Conservation (phyloP, 23 red algal species). For the Cyanidium caldarium region DNA sequence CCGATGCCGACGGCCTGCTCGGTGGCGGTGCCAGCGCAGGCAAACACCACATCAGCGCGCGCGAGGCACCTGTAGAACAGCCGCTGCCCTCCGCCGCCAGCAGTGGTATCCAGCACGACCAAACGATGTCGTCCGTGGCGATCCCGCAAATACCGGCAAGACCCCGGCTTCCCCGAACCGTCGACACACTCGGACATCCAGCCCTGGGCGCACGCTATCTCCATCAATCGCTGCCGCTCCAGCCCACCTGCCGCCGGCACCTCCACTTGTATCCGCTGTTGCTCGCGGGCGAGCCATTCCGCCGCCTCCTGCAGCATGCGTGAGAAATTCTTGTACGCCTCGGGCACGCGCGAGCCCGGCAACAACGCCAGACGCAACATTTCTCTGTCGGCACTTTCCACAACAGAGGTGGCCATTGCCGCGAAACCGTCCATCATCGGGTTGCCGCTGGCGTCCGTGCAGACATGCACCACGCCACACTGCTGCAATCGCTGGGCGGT, state of each 20-base stretch:
- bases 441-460: neutral
- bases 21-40: slow-evolving; percentile 16
- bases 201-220: neutral
- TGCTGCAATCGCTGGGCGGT: neutral
- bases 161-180: too few species aligned
- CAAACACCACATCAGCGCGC: neutral
- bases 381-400: neutral
- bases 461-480: neutral
- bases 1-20: slow-evolving; percentile 16
- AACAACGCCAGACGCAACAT: neutral
- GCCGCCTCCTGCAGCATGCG: neutral
- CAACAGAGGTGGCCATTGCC: too few species aligned
- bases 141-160: too few species aligned
- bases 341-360: slow-evolving; percentile 5
- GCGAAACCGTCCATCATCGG: slow-evolving; percentile 18
- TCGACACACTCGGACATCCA: neutral
- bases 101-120: too few species aligned
- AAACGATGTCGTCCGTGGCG: too few species aligned
- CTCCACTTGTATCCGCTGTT: neutral
- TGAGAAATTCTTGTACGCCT: slow-evolving; percentile 4
- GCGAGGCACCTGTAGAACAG: neutral
- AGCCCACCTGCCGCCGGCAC: neutral
- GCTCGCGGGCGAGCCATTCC: neutral
- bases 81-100: neutral
- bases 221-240: neutral